Evolutionary conservation across 768 basidiomycete genomes (phyloP), one percentile per base, ranked within the genome.

Genomic region (Leccinum truebloodii): DNA sequence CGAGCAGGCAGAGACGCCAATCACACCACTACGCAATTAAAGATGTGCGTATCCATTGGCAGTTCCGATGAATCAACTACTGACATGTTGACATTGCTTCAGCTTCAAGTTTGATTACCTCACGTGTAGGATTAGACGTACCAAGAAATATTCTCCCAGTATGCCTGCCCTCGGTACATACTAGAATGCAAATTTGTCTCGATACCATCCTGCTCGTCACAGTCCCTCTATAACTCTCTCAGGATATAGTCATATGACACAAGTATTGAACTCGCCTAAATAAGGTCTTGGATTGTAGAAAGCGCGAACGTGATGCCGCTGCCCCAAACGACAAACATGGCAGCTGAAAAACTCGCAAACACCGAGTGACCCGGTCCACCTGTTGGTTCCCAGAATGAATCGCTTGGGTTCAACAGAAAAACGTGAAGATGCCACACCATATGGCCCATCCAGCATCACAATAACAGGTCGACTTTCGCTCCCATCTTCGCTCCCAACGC

Each of bases 251-350:
- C 53, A 28, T 12, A 14, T 16, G 18, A 54, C 6, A 3, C 14
- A 49, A 9, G n/a, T 22, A 30, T 1, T 3, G 39, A 12, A 57
- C 68, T 71, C 73, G 58, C 75, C 65, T 73, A 71, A 41, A 86
- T 67, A n/a, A 88, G 73, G 63, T 87, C 84, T 37, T 82, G 79
- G 6, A 84, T 77, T n/a, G 79, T 69, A 16, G 77, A 70, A 24
- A 87, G 77, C 3, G 78, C 76, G 65, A 83, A 85, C 0, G 87
- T 82, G 70, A 88, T 82, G 3, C 87, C 87, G 22, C 81, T 82
- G 10, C 87, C 87, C 10, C 85, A 86, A 6, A 82, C 82, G 46
- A 86, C 71, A 60, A 88, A 77, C 60, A 87, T 61, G 12, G 83
- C 80, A 1, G 80, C 79, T 0, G 84, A 81, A 73, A 80, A 86